A percentile compares a stretch with the other conserved stretches of the same genome.
These are phyloP conservation scores for Salinomyces thailandicus DNA, from an alignment of 2,329 filamentous ascomycete species.

Conservation along the genomic window DNA sequence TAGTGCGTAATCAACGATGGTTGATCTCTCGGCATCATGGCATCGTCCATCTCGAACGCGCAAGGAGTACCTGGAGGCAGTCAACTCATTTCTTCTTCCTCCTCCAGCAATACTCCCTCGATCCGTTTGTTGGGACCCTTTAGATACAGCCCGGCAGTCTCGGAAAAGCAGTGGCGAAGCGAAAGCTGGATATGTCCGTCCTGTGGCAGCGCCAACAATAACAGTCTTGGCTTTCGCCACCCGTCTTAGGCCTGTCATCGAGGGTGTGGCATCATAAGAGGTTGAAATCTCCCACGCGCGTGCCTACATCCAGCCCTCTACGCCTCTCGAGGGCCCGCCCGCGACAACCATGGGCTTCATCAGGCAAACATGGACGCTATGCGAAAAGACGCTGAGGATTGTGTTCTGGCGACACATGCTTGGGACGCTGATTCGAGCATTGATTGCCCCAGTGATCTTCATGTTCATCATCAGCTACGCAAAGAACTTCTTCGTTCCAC, in stretches of 20 bases:
- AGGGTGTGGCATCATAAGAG: not conserved
- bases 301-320: too few relatives aligned
- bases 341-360: constrained; percentile 22
- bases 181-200: not conserved
- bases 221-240: constrained; percentile 1
- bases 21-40: not conserved
- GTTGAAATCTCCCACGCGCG: not conserved
- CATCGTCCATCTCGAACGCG: too few relatives aligned
- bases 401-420: constrained; percentile 44
- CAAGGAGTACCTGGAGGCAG: too few relatives aligned
- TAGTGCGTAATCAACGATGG: not conserved
- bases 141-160: too few relatives aligned
- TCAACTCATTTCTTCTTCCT: too few relatives aligned
- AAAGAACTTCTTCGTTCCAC: constrained; percentile 72
- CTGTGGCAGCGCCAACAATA: not conserved
- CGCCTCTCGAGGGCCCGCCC: too few relatives aligned
- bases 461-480: constrained; percentile 41
- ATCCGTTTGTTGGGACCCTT: too few relatives aligned
- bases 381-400: constrained; percentile 47
- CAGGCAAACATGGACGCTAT: constrained; percentile 46
- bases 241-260: not conserved
- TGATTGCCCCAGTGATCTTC: constrained; percentile 44
- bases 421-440: constrained; percentile 45
- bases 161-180: too few relatives aligned
- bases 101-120: too few relatives aligned